Conservation (phyloP, 2,329 filamentous ascomycete genomes). For the Herpotrichia juniperi region DNA sequence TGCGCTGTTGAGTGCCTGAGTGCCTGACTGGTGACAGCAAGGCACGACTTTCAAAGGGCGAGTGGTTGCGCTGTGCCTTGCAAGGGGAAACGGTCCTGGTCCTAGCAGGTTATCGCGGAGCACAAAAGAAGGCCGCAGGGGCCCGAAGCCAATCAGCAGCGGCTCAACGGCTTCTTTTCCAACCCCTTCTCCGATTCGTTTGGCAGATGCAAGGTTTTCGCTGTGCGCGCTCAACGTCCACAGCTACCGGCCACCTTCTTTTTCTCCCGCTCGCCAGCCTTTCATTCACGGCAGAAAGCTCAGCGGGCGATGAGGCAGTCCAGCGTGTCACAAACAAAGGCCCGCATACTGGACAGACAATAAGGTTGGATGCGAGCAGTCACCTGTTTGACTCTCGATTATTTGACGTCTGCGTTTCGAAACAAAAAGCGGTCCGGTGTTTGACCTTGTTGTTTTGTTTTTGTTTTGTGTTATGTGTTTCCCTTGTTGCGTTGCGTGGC, state of each 20-base stretch:
- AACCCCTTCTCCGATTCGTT: conserved; percentile 32
- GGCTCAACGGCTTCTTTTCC: conserved; percentile 27
- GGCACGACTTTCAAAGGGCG: neutral
- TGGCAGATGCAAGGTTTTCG: conserved; percentile 19
- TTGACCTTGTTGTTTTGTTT: conserved; percentile 22
- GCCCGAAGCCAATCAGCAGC: conserved; percentile 33
- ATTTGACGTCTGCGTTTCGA: conserved; percentile 13
- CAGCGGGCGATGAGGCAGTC: neutral
- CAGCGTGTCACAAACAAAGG: conserved; percentile 13
- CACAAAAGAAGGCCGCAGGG: conserved; percentile 20
- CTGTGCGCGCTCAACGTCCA: conserved; percentile 7
- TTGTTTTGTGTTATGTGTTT: conserved; percentile 13
- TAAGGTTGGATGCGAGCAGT: neutral
- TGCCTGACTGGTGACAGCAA: conserved; percentile 16
- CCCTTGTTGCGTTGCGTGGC: conserved; percentile 18
- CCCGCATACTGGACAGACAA: neutral
- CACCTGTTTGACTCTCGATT: neutral
- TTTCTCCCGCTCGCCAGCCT: neutral
- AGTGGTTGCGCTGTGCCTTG: conserved; percentile 1
- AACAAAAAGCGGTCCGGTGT: conserved; percentile 19
- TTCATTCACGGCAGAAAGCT: neutral
- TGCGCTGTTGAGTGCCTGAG: conserved; percentile 24
- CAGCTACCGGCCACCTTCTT: neutral
- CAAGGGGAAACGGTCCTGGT: conserved; percentile 10
- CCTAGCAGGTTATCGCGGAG: conserved; percentile 15